These are phyloP conservation scores for Musa itinerans DNA, from an alignment of 176 grass and related monocot species.

Conservation along the genomic window DNA sequence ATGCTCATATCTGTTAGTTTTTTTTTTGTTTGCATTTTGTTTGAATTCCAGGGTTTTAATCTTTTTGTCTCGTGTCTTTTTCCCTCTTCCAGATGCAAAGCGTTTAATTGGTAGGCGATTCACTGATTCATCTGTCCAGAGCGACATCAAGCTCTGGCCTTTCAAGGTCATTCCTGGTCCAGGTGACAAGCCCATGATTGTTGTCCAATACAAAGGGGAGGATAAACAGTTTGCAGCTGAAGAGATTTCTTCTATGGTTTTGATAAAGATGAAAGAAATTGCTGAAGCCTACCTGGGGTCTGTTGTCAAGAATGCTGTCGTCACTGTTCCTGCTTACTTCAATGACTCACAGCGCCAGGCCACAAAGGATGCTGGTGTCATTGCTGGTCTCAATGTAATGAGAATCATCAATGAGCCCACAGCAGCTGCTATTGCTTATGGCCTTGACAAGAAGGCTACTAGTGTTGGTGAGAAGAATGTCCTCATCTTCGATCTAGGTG, in stretches of 20 bases:
- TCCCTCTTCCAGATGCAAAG: not conserved
- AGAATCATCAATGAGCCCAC: slow-evolving; percentile 16
- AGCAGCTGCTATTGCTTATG: slow-evolving; percentile 13
- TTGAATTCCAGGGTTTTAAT: not conserved
- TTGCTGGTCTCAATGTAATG: slow-evolving; percentile 14
- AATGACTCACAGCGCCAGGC: slow-evolving; percentile 16
- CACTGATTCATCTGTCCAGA: slow-evolving; percentile 6
- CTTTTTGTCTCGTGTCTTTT: not conserved
- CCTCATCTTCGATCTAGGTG: slow-evolving; percentile 11
- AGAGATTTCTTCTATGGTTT: slow-evolving; percentile 15
- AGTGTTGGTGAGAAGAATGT: slow-evolving; percentile 20
- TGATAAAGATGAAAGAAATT: slow-evolving; percentile 18
- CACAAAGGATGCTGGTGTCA: slow-evolving; percentile 15
- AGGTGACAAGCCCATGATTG: slow-evolving; percentile 13
- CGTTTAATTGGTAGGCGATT: slow-evolving; percentile 10
- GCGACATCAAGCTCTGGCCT: slow-evolving; percentile 9
- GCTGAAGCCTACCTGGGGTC: slow-evolving; percentile 9
- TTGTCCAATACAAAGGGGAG: slow-evolving; percentile 3
- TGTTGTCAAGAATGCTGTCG: slow-evolving; percentile 8
- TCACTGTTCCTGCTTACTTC: slow-evolving; percentile 17
- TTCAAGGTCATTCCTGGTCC: slow-evolving; percentile 11
- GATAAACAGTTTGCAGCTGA: not conserved
- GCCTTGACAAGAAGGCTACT: slow-evolving; percentile 8
- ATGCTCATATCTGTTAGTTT: too few species aligned
- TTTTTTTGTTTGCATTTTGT: too few species aligned